phyloP scores from a whole-genome alignment of 2,329 filamentous ascomycete genomes.

The Trichoderma koningiopsis region DNA sequence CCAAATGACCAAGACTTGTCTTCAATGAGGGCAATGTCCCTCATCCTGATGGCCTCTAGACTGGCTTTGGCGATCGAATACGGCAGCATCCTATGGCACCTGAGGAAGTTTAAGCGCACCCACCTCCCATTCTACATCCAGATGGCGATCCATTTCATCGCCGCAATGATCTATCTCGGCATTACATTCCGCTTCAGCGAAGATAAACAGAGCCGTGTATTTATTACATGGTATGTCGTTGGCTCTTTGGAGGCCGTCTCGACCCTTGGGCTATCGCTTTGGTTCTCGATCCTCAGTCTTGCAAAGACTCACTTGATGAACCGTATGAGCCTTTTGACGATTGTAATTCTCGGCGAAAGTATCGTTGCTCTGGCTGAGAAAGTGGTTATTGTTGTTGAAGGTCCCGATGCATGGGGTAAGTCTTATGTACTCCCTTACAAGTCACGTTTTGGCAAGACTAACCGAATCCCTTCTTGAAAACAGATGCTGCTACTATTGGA shows the following conservation, averaged over 20 bases:
- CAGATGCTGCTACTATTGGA: constrained; percentile 42
- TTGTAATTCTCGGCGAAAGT: constrained; percentile 68
- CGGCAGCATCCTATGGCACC: constrained; percentile 48
- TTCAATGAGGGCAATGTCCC: constrained; percentile 46
- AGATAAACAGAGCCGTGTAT: constrained; percentile 40
- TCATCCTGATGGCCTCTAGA: constrained; percentile 56
- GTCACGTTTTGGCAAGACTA: not conserved
- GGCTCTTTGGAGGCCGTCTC: constrained; percentile 54
- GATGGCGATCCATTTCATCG: constrained; percentile 39
- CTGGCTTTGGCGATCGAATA: constrained; percentile 59
- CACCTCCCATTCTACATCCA: constrained; percentile 41
- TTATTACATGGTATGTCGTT: constrained; percentile 55
- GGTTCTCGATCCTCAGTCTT: constrained; percentile 60
- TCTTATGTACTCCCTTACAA: not conserved
- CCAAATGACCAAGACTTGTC: constrained; percentile 41
- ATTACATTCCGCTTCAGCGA: constrained; percentile 43
- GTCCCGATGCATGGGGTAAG: constrained; percentile 45
- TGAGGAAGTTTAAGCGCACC: constrained; percentile 44
- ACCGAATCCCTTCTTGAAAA: not conserved
- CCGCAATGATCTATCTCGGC: constrained; percentile 46
- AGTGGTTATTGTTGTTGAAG: constrained; percentile 54
- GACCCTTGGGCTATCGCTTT: constrained; percentile 55
- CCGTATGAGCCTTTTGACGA: constrained; percentile 63
- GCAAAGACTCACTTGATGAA: constrained; percentile 64
- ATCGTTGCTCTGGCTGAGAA: constrained; percentile 58